A percentile compares a stretch with the other conserved stretches of the same genome.
Conservation (phyloP, 495 filamentous ascomycete genomes). For the Terfezia claveryi region DNA sequence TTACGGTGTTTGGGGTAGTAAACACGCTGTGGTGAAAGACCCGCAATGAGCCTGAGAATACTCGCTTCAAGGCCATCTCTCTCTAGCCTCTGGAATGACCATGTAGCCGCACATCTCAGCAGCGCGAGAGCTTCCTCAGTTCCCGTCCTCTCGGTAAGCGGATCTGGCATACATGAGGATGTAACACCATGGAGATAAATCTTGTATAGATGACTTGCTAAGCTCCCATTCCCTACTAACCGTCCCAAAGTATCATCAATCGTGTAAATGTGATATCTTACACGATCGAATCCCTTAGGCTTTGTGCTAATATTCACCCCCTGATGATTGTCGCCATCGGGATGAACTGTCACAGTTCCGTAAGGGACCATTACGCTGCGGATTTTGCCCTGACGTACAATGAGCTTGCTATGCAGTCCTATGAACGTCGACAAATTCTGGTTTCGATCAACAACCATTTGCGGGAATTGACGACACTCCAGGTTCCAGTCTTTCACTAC, state of each 20-base stretch:
- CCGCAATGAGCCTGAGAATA: constrained; percentile 26
- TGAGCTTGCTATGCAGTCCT: constrained; percentile 31
- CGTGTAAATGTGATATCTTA: constrained; percentile 24
- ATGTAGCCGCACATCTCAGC: constrained; percentile 27
- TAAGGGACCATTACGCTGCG: constrained; percentile 33
- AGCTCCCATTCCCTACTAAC: constrained; percentile 28
- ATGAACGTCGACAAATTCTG: constrained; percentile 31
- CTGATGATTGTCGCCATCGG: neutral
- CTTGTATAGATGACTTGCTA: constrained; percentile 33
- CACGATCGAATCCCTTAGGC: neutral
- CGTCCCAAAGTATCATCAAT: constrained; percentile 29
- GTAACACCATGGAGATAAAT: constrained; percentile 40
- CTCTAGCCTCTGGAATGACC: constrained; percentile 29
- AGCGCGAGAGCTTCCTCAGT: constrained; percentile 37
- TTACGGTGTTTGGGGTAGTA: constrained; percentile 36
- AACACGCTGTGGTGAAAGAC: constrained; percentile 27
- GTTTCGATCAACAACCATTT: constrained; percentile 29
- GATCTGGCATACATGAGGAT: constrained; percentile 34
- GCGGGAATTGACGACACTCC: constrained; percentile 29
- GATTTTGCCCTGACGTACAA: constrained; percentile 21
- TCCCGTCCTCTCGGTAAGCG: constrained; percentile 34
- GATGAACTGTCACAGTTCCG: constrained; percentile 17
- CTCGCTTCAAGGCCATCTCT: constrained; percentile 17
- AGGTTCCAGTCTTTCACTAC: constrained; percentile 17
- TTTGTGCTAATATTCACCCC: neutral